phyloP scores from a whole-genome alignment of 2,329 filamentous ascomycete species.

The Bisporella sp. region DNA sequence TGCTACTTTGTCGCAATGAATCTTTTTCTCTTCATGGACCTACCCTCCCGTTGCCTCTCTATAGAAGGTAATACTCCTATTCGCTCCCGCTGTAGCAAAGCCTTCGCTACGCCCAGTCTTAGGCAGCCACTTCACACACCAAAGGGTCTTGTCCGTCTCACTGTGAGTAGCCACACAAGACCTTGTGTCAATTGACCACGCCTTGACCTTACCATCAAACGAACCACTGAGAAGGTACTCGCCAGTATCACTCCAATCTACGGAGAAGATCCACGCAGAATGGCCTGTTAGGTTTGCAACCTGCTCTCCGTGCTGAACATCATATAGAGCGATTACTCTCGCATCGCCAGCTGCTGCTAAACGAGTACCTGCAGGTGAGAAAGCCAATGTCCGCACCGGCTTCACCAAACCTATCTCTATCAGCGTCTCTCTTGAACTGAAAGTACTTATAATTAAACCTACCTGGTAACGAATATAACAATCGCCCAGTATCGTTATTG shows the following conservation, averaged over 20 bases:
- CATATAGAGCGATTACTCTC: conserved; percentile 82
- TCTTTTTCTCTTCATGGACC: neutral
- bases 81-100: conserved; percentile 75
- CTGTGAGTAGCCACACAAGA: conserved; percentile 89
- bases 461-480: conserved; percentile 81
- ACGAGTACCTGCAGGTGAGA: conserved; percentile 78
- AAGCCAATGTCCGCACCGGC: conserved; percentile 76
- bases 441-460: conserved; percentile 20
- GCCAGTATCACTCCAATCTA: conserved; percentile 91
- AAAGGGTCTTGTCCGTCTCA: conserved; percentile 79
- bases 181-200: conserved; percentile 84
- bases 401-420: conserved; percentile 64
- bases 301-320: conserved; percentile 87
- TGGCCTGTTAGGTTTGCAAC: conserved; percentile 78
- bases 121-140: conserved; percentile 78
- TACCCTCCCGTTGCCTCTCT: conserved; percentile 66
- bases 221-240: conserved; percentile 84
- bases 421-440: conserved; percentile 11
- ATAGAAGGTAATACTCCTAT: conserved; percentile 72
- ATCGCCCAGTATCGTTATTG: conserved; percentile 80
- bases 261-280: conserved; percentile 78
- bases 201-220: conserved; percentile 90
- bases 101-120: conserved; percentile 58
- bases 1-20: neutral
- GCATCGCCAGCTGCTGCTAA: conserved; percentile 89